Evolutionary conservation across 1,284 basidiomycete genomes (phyloP).

Genomic region (Coriolopsis trogii): DNA sequence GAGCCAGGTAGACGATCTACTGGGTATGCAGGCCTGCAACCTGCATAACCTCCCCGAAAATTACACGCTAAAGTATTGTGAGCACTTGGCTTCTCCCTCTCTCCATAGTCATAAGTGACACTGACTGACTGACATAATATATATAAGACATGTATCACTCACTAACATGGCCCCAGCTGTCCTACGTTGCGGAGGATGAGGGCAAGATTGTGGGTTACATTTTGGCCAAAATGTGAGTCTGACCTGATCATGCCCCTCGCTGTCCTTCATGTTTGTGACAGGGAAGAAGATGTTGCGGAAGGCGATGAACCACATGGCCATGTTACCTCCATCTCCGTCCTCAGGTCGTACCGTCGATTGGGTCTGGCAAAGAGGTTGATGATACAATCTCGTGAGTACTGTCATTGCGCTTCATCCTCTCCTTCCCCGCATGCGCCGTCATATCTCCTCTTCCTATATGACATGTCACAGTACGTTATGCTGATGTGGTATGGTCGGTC

Average conservation of each 20-base stretch:
- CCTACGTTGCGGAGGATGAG: constrained; percentile 92
- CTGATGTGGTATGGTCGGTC: not conserved
- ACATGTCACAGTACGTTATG: too few species aligned
- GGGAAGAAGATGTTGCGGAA: constrained; percentile 72
- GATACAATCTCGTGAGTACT: constrained; percentile 83
- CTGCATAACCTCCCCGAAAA: constrained; percentile 87
- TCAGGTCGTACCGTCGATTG: constrained; percentile 82
- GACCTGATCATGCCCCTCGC: not conserved
- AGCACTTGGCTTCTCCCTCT: constrained; percentile 33
- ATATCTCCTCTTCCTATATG: not conserved
- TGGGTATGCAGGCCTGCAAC: constrained; percentile 93
- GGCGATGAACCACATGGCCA: constrained; percentile 77
- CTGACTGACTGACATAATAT: constrained; percentile 49
- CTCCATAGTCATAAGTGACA: not conserved
- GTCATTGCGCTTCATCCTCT: not conserved
- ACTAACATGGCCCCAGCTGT: constrained; percentile 92
- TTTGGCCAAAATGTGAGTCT: constrained; percentile 85
- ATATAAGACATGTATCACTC: constrained; percentile 83
- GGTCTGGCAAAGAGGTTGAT: constrained; percentile 90
- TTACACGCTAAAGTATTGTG: constrained; percentile 87
- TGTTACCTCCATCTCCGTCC: constrained; percentile 90
- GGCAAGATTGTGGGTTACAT: constrained; percentile 95
- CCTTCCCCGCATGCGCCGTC: not conserved
- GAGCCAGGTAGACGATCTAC: constrained; percentile 64
- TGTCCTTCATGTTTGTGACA: constrained; percentile 33